Percentiles rank a stretch among this genome's conserved stretches.
Conservation (phyloP, 1,284 basidiomycete genomes). For the Sanghuangporus sanghuang region DNA sequence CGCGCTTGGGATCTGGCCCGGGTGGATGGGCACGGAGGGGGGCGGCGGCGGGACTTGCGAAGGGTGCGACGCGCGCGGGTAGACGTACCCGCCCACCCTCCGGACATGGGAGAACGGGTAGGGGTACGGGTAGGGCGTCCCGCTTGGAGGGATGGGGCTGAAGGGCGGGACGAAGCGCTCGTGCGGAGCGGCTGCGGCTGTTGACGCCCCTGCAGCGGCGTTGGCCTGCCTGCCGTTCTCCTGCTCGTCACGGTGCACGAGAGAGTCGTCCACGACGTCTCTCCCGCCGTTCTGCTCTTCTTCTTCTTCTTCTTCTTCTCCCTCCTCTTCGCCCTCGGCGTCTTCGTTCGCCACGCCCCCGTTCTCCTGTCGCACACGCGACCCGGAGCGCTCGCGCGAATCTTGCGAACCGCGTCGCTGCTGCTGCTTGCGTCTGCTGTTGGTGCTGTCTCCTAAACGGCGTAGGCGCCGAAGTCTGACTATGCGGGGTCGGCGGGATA, state of each 20-base stretch:
- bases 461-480: constrained; percentile 63
- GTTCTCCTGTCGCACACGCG: no score
- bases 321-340: no score
- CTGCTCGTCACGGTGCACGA: no score
- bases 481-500: constrained; percentile 70
- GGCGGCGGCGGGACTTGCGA: not conserved
- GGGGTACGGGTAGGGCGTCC: constrained; percentile 72
- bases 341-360: no score
- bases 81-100: constrained; percentile 36
- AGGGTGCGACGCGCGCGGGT: constrained; percentile 22
- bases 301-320: no score
- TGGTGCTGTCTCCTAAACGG: constrained; percentile 42
- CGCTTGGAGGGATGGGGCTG: constrained; percentile 47
- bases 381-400: no score
- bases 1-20: not conserved
- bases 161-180: constrained; percentile 57
- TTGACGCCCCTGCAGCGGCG: no score
- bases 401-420: not conserved
- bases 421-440: not conserved
- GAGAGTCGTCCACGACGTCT: no score
- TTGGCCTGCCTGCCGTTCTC: no score
- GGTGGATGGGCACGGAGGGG: not conserved
- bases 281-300: not conserved
- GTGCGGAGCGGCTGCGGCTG: constrained; percentile 20
- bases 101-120: constrained; percentile 70